Evolutionary conservation across 805 yeast genomes (phyloP), one percentile per base, ranked within the genome.

Genomic region (Deakozyma indianensis): DNA sequence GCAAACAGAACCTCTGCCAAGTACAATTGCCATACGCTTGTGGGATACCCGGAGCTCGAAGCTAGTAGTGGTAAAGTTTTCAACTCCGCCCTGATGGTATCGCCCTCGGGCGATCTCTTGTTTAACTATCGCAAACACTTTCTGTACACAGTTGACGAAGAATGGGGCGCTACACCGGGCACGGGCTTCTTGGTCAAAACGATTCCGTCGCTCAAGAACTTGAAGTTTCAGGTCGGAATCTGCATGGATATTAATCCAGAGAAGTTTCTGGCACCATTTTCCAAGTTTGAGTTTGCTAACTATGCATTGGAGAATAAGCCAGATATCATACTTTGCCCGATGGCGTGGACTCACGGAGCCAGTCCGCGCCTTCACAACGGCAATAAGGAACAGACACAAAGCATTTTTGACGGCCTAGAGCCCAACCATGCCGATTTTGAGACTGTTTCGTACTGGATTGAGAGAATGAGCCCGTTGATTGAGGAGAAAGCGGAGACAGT

Each of bases 181-280:
- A 81, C 1, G 61, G 77, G 76, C 0, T 86, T 86, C 53, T 54
- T 3, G 59, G 74, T 20, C 55, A 57, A 20, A 56, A 56, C 18
- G 42, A 42, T 21, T 46, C 51, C 23, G 48, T 48, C 24, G 20
- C 38, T 46, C 35, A 15, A 29, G 42, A 46, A n/a, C 2, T 43
- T 74, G 4, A 69, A 60, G 32, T 64, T 81, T 1, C 69, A 78
- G 23, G 68, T 87, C 46, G 96, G 95, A 0, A 86, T 87, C 4
- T 87, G 96, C 58, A 87, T 87, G 96, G 96, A 87, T 63, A 60
- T 88, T 48, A 87, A 83, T 58, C 95, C 95, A 0, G 83, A 84
- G 59, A 70, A 83, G 57, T 87, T 88, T 60, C 68, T 74, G 51
- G 85, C 94, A 1, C 87, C 92, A 1, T 87, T 86, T 62, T 67